Evolutionary conservation across 2,329 filamentous ascomycete genomes (phyloP), one percentile per base, ranked within the genome.

Genomic region (Fusarium virguliforme): DNA sequence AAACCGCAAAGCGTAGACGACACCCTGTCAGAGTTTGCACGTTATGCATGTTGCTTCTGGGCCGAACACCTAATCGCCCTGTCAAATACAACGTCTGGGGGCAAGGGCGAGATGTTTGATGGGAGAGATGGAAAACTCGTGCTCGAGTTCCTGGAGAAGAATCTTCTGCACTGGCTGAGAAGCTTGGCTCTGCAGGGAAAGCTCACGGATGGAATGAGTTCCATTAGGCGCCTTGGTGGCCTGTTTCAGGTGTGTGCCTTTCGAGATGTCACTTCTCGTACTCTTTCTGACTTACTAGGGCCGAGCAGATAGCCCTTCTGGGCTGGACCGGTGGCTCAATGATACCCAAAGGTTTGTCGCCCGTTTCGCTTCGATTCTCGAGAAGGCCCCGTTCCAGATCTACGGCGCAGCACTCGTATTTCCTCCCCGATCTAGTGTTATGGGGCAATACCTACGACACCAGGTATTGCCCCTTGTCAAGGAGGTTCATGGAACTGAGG

Each of bases 251-350:
- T 40, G 6, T 18, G 6, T 3, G 37, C 8, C 6, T 18, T 18
- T 18, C 18, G 18, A 18, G n/a, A 10, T n/a, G 4, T 3, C 15
- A 18, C 15, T 3, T 8, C 18, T 9, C 4, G 13, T 40, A 9
- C 37, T 8, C 2, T 1, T 5, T 18, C 37, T 40, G 4, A 40
- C 4, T 18, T 40, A 1, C 8, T 3, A 40, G 37, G 10, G 22
- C 10, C 37, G 8, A 22, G 8, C 18, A 1, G n/a, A 1, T 5
- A n/a, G 4, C 4, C 3, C 4, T 22, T n/a, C 4, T 0, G 0
- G 22, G 37, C 37, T 40, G 1, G n/a, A 22, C 5, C 8, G 1
- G 3, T 22, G 18, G 18, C 37, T 40, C n/a, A 40, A 40, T 1
- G 37, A 40, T 10, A 9, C 37, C 4, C n/a, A 40, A 3, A 40